phyloP scores from a whole-genome alignment of 176 grass and related monocot species.

The Triticum dicoccoides region DNA sequence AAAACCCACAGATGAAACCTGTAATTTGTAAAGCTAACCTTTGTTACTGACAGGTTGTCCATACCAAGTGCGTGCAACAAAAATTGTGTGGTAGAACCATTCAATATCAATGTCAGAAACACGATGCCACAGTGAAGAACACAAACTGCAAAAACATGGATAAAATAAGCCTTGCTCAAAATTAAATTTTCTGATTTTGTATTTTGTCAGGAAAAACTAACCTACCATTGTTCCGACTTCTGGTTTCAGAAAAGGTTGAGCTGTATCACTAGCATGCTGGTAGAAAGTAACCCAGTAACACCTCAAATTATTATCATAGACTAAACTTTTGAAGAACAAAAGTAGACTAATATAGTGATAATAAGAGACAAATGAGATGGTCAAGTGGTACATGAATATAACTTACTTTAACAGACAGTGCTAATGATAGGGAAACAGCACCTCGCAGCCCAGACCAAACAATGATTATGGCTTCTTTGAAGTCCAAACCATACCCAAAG shows the following conservation, averaged over 20 bases:
- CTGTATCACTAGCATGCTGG: conserved; percentile 56
- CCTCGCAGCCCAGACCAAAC: conserved; percentile 84
- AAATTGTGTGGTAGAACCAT: no score
- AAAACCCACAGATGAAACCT: no score
- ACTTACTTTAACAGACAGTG: conserved; percentile 79
- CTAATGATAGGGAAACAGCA: conserved; percentile 69
- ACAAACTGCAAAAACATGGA: no score
- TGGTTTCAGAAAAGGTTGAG: conserved; percentile 48
- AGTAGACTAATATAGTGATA: conserved; percentile 1
- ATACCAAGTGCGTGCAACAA: no score
- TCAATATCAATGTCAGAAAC: no score
- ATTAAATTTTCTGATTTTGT: no score
- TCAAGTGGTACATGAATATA: background rate
- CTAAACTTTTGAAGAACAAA: background rate
- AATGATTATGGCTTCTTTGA: conserved; percentile 75
- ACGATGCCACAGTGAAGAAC: no score
- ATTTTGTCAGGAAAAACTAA: no score
- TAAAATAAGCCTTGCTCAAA: no score
- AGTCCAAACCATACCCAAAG: conserved; percentile 85
- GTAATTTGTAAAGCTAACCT: no score
- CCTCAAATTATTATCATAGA: background rate
- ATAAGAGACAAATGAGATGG: conserved; percentile 5
- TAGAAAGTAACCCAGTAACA: conserved; percentile 30
- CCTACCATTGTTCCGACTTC: conserved; percentile 10
- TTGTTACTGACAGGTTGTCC: no score